Base-by-base conservation (phyloP, 352 stramenopile species). In the Phytophthora syringae region DNA sequence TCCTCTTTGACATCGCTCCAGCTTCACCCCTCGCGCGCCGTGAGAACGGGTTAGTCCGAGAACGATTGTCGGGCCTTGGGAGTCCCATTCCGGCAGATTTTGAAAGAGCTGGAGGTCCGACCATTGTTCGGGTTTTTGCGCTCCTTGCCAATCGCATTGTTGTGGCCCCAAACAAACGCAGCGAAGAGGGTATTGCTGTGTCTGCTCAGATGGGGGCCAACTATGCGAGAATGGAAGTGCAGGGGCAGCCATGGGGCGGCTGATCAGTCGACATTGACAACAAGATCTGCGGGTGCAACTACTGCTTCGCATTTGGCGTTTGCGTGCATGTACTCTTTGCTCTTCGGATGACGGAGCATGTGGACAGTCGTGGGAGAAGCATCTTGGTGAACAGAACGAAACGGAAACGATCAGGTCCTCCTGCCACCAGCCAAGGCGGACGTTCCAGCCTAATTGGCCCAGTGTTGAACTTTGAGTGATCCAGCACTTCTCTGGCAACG, bases 141-240 rank as follows among this genome's bases (percentile, higher is more conserved):
- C 18, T 48, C 3, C 9, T 13, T 48, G 7, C 18, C 4, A 2
- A 1, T 7, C 40, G 40, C 3, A n/a, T 48, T 18, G 3, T 9
- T 27, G 24, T 60, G 11, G 52, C 24, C 4, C 37, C 51, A 1
- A 52, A 51, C 21, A 49, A 64, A 24, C n/a, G 28, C 4, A 55
- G 22, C 4, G 30, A 60, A 7, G 28, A 22, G 7, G 21, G 27
- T 11, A 54, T 60, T 20, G 49, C 49, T 1, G 58, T 66, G 2
- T 36, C 39, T 1, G 49, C 40, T 9, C 51, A 56, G 24, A 67
- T 61, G 60, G 50, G 60, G 0, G 5, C 2, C 12, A 67, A 56
- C 15, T 67, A 61, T 15, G 34, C 51, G 4, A 13, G 51, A 0
- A 56, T 50, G 44, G 60, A 61, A 16, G 25, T 52, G 2, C 2